phyloP scores from a whole-genome alignment of 2,329 filamentous ascomycete species.

The Diaporthe australafricana region DNA sequence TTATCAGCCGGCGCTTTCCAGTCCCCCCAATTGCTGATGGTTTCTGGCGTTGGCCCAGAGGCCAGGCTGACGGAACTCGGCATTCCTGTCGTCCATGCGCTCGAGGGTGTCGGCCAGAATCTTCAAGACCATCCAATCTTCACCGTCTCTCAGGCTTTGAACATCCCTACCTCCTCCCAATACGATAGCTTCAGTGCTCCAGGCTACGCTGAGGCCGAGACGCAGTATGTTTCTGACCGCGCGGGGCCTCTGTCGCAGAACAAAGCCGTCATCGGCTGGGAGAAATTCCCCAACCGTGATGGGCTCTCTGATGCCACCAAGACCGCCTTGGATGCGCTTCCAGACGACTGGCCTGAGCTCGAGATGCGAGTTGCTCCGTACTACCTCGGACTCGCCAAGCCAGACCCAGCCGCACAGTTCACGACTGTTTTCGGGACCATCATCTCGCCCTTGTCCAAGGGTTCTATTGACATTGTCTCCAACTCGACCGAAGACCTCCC shows the following conservation, averaged over 20 bases:
- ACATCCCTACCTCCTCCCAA: conserved; percentile 21
- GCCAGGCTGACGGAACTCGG: conserved; percentile 43
- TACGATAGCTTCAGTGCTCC: conserved; percentile 26
- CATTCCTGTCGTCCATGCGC: conserved; percentile 44
- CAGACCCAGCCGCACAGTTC: neutral
- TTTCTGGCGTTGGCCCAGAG: conserved; percentile 47
- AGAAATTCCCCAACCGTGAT: conserved; percentile 30
- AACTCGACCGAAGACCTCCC: conserved; percentile 47
- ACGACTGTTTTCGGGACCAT: conserved; percentile 20
- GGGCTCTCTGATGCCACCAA: conserved; percentile 20
- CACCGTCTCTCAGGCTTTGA: conserved; percentile 39
- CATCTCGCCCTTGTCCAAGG: conserved; percentile 45
- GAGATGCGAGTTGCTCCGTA: conserved; percentile 28
- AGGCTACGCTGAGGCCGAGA: neutral
- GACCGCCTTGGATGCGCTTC: conserved; percentile 27
- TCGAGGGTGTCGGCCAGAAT: conserved; percentile 41
- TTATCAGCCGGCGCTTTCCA: conserved; percentile 56
- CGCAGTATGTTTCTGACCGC: conserved; percentile 5
- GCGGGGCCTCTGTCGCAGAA: conserved; percentile 12
- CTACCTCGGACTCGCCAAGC: conserved; percentile 33
- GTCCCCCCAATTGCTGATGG: conserved; percentile 52
- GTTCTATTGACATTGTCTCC: conserved; percentile 49
- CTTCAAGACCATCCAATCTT: conserved; percentile 35
- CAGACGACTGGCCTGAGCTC: conserved; percentile 34
- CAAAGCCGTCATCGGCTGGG: conserved; percentile 26